Base-by-base conservation (phyloP, 2,329 filamentous ascomycete species). In the Leptographium lundbergii region DNA sequence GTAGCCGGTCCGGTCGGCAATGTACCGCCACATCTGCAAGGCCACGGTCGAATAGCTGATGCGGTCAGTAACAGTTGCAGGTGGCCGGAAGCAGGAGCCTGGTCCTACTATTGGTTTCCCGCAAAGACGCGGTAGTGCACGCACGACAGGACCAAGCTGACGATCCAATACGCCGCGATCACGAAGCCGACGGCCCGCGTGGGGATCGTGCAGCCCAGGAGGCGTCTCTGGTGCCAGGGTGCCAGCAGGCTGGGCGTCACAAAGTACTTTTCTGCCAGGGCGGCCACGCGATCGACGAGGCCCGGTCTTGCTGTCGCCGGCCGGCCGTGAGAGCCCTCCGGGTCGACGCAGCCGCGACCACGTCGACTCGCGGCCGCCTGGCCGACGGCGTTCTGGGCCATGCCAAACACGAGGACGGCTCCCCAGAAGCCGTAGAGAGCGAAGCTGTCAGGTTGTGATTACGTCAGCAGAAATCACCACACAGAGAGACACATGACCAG, bases 201-300 rank as follows among this genome's bases (percentile, higher is more conserved):
- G 3, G 65, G 65, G 5, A 66, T 57, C 2, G 63, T 61, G 59
- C 63, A 65, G 25, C 65, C 63, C 11, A 60, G 14, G n/a, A 66
- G 7, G 48, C 59, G 60, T 10, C 32, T 53, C 32, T 56, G 56
- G 56, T 62, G 64, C 53, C 61, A 63, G 1, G 61, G 56, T 9
- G 57, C 56, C 22, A 66, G 11, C 6, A 56, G 17, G 45, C 60
- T 62, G 17, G 64, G 64, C 25, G 52, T 59, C 17, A 55, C 29
- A 22, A 60, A 3, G 56, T 65, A 57, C 58, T 65, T 65, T 24
- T 54, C 56, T n/a, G 57, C 5, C 56, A 36, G 57, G 17, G 56
- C 48, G 2, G 36, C 39, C 1, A 58, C 11, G 1, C 56, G 56
- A 19, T 22, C 17, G 3, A 58, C 22, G 2, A 61, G 5, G 24